Evolutionary conservation across 148 eudicot species (phyloP).

Genomic region (Dysphania ambrosioides): DNA sequence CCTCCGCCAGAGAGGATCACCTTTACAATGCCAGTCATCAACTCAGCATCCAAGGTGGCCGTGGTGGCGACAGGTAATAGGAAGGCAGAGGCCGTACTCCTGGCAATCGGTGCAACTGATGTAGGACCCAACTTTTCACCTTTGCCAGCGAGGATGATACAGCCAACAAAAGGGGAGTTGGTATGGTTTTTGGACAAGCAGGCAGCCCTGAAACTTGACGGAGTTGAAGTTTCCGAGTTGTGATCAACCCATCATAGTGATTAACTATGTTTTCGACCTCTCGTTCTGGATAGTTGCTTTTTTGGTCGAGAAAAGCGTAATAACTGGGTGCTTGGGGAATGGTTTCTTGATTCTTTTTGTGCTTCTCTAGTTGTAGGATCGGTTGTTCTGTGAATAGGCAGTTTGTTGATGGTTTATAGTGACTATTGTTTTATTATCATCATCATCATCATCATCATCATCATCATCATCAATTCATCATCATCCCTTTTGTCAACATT

Average conservation of each 20-base stretch:
- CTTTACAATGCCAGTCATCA: constrained; percentile 82
- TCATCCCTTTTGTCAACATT: constrained; percentile 1
- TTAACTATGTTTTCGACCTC: not conserved
- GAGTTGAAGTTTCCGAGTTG: constrained; percentile 34
- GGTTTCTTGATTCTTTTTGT: constrained; percentile 11
- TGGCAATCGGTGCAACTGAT: constrained; percentile 37
- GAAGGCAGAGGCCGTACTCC: constrained; percentile 60
- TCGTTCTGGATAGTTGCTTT: not conserved
- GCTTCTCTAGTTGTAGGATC: constrained; percentile 3
- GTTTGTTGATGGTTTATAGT: constrained; percentile 6
- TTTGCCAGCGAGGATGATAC: constrained; percentile 68
- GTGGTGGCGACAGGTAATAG: constrained; percentile 58
- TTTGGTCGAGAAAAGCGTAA: constrained; percentile 15
- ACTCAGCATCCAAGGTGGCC: constrained; percentile 73
- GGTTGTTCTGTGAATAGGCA: constrained; percentile 22
- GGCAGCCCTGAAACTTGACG: constrained; percentile 54
- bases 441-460: too few relatives aligned
- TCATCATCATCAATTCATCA: not conserved
- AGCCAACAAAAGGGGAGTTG: constrained; percentile 54
- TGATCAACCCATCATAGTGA: not conserved
- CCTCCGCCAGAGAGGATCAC: constrained; percentile 92
- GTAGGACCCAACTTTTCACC: constrained; percentile 34
- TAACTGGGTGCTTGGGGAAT: constrained; percentile 8
- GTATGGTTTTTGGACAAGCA: constrained; percentile 64
- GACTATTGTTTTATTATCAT: not conserved